A percentile compares a stretch with the other conserved stretches of the same genome.
phyloP scores from a whole-genome alignment of 2,329 filamentous ascomycete species.

The Aureobasidium uvarum region DNA sequence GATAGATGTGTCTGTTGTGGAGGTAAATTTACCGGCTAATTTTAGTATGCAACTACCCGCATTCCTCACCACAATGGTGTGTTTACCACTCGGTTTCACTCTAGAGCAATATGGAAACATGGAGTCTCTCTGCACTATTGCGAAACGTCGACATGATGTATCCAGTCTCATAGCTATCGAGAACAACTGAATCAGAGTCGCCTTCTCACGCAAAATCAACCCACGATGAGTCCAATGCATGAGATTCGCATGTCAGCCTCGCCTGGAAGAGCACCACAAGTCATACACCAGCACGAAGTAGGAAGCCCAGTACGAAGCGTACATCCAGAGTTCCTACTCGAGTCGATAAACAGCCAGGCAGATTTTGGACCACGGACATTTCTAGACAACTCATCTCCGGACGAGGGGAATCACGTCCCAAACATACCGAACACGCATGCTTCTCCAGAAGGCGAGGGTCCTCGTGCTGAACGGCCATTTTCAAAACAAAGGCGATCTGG shows the following conservation, averaged over 20 bases:
- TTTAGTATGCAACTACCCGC: slow-evolving; percentile 17
- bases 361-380: slow-evolving; percentile 38
- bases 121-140: background rate
- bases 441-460: background rate
- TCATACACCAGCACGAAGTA: slow-evolving; percentile 35
- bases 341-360: slow-evolving; percentile 35
- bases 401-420: slow-evolving; percentile 1
- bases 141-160: slow-evolving; percentile 1
- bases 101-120: background rate
- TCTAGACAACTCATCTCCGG: slow-evolving; percentile 36
- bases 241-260: slow-evolving; percentile 36
- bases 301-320: slow-evolving; percentile 40
- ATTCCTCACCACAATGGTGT: slow-evolving; percentile 22
- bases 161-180: background rate
- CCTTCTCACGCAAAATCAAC: background rate
- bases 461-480: background rate
- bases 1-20: slow-evolving; percentile 42
- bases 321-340: slow-evolving; percentile 37
- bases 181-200: background rate
- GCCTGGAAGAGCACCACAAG: slow-evolving; percentile 37
- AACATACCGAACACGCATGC: background rate
- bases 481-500: slow-evolving; percentile 26
- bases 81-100: slow-evolving; percentile 2
- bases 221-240: slow-evolving; percentile 12
- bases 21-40: slow-evolving; percentile 39